Percentiles rank a stretch among this genome's conserved stretches.
These are phyloP conservation scores for Solanum hybrid DNA, from an alignment of 305 asterid genomes.

Conservation along the genomic window DNA sequence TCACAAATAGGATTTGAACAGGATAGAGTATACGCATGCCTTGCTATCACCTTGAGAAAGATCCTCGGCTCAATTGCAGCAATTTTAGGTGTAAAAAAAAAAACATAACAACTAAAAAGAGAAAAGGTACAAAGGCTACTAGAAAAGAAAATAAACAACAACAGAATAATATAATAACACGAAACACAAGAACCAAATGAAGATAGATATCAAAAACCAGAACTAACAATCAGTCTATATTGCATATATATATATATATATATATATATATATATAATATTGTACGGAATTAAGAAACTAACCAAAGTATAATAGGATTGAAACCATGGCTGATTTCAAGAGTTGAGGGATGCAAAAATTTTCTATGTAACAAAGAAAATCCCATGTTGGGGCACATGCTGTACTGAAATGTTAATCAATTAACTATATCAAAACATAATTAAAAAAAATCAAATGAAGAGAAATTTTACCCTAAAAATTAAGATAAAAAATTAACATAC, in stretches of 20 bases:
- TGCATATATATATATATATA: no score
- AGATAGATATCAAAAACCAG: no score
- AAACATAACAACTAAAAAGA: no score
- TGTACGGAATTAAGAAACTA: constrained; percentile 4
- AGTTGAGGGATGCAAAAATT: constrained; percentile 55
- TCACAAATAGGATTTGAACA: no score
- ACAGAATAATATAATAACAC: not conserved
- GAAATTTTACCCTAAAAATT: not conserved
- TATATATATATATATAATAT: no score
- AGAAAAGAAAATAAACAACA: not conserved
- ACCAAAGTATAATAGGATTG: constrained; percentile 50
- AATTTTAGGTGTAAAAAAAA: no score
- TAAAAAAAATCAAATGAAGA: not conserved
- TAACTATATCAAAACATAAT: not conserved
- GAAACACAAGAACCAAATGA: no score
- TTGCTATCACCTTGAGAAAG: no score
- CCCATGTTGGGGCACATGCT: constrained; percentile 63
- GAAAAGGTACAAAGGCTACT: no score
- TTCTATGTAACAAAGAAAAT: constrained; percentile 60
- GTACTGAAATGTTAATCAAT: constrained; percentile 26
- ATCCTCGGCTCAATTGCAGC: no score
- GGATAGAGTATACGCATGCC: no score
- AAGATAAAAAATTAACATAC: not conserved
- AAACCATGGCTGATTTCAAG: constrained; percentile 51
- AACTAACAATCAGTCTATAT: no score